Percentiles rank a stretch among this genome's conserved stretches.
These are phyloP conservation scores for Blumeriella jaapii DNA, from an alignment of 2,329 filamentous ascomycete genomes.

Conservation along the genomic window DNA sequence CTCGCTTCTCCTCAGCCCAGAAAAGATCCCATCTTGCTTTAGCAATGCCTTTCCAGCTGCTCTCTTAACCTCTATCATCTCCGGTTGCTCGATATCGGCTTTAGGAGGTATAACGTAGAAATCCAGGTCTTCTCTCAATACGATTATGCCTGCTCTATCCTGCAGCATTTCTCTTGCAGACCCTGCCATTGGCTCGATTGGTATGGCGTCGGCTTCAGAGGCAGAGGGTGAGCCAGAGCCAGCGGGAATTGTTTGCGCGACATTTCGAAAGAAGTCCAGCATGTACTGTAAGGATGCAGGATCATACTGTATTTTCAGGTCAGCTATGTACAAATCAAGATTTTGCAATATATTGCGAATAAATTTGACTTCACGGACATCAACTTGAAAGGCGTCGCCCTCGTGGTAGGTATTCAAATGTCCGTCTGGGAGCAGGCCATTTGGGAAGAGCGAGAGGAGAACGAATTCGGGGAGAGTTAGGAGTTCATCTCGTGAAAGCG, in stretches of 20 bases:
- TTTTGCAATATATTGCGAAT: conserved; percentile 26
- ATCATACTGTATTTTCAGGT: conserved; percentile 64
- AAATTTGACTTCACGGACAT: conserved; percentile 55
- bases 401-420: conserved; percentile 91
- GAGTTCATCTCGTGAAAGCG: conserved; percentile 86
- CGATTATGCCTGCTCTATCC: conserved; percentile 90
- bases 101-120: conserved; percentile 92
- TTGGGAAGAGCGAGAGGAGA: conserved; percentile 91
- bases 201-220: conserved; percentile 51
- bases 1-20: conserved; percentile 85
- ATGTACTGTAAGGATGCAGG: conserved; percentile 95
- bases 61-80: conserved; percentile 95
- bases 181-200: conserved; percentile 61
- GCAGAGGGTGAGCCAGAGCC: conserved; percentile 56
- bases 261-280: conserved; percentile 94
- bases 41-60: conserved; percentile 80
- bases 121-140: conserved; percentile 88
- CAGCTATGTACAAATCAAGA: conserved; percentile 33
- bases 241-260: conserved; percentile 88
- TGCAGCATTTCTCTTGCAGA: conserved; percentile 67
- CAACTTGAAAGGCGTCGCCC: conserved; percentile 89
- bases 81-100: conserved; percentile 68
- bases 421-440: conserved; percentile 93
- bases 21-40: conserved; percentile 89
- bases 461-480: conserved; percentile 96